Percentiles rank a stretch among this genome's conserved stretches.
phyloP scores from a whole-genome alignment of 805 yeast genomes.

The Yamadazyma tumulicola region DNA sequence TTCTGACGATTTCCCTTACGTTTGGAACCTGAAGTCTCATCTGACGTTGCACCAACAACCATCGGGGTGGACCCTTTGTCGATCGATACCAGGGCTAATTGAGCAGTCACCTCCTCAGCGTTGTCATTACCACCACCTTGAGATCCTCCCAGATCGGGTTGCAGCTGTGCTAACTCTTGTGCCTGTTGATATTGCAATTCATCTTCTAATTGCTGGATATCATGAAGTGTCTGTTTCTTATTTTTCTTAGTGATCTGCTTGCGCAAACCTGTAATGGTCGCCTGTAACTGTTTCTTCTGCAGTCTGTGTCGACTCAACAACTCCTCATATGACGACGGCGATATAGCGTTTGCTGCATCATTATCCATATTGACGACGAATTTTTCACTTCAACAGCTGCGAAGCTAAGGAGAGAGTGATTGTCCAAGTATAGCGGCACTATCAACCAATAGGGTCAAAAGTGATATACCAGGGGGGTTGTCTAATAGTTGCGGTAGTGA shows the following conservation, averaged over 20 bases:
- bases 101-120: no score
- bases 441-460: no score
- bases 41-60: no score
- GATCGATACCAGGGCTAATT: no score
- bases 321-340: constrained; percentile 6
- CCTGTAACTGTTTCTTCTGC: constrained; percentile 63
- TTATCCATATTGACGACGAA: no score
- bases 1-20: constrained; percentile 71
- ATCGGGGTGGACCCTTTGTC: no score
- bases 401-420: no score
- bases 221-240: constrained; percentile 59
- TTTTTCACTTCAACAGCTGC: no score
- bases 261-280: constrained; percentile 69
- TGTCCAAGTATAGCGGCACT: background rate
- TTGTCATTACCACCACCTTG: background rate
- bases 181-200: constrained; percentile 53
- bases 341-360: no score
- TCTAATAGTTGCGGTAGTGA: no score
- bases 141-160: background rate
- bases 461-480: no score
- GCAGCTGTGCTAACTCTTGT: constrained; percentile 40
- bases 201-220: constrained; percentile 58
- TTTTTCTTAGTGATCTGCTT: constrained; percentile 81
- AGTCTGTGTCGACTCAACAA: constrained; percentile 47
- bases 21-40: background rate